phyloP scores from a whole-genome alignment of 805 yeast species.

The Candida loeiensis region DNA sequence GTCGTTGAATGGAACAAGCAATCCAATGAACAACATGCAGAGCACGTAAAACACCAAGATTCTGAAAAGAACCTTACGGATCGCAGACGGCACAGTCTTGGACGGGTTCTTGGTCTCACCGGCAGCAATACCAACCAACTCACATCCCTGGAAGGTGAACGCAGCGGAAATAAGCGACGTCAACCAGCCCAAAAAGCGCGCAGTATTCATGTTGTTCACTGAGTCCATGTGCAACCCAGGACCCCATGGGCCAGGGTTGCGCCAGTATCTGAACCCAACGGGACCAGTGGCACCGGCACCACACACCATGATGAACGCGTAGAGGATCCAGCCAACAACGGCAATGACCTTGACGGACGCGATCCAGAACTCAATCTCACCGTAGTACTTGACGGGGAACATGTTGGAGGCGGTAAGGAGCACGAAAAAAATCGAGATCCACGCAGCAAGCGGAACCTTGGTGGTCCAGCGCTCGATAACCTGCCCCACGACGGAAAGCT shows the following conservation, averaged over 20 bases:
- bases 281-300: conserved; percentile 71
- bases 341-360: conserved; percentile 66
- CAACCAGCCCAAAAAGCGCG: conserved; percentile 66
- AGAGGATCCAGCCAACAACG: conserved; percentile 65
- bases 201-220: conserved; percentile 47
- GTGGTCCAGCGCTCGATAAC: conserved; percentile 61
- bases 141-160: conserved; percentile 81
- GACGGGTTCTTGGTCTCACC: conserved; percentile 72
- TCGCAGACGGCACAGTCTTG: conserved; percentile 68
- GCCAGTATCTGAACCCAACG: conserved; percentile 78
- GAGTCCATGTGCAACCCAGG: conserved; percentile 52
- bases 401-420: conserved; percentile 51
- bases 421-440: conserved; percentile 67
- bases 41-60: conserved; percentile 63
- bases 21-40: conserved; percentile 64
- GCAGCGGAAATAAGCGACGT: conserved; percentile 68
- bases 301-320: conserved; percentile 67
- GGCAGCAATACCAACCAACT: conserved; percentile 69
- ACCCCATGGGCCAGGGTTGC: conserved; percentile 75
- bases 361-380: conserved; percentile 76
- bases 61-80: conserved; percentile 64
- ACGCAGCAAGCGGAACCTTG: conserved; percentile 66
- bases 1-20: conserved; percentile 68
- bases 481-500: conserved; percentile 68
- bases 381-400: conserved; percentile 67